phyloP scores from a whole-genome alignment of 1,284 basidiomycete genomes.

The Coniferiporia sulphurascens region DNA sequence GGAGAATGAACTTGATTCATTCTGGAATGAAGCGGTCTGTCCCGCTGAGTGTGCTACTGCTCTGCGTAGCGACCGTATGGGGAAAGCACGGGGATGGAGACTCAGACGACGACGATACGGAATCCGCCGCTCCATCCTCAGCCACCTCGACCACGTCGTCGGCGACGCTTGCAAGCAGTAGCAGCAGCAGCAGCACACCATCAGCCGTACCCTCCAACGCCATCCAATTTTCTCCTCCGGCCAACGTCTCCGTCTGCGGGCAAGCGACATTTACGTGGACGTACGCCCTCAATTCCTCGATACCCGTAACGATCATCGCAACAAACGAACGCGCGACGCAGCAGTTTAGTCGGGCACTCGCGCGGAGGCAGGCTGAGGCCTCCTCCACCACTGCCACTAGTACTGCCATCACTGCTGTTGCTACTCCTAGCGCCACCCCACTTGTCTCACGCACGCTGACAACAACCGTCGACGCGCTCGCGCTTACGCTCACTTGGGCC shows the following conservation, averaged over 20 bases:
- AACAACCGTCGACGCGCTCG: conserved; percentile 21
- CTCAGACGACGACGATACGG: background rate
- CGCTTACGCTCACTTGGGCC: conserved; percentile 21
- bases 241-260: conserved; percentile 24
- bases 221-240: conserved; percentile 23
- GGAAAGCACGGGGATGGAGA: background rate
- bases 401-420: no score
- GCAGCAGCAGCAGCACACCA: background rate
- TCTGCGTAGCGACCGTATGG: background rate
- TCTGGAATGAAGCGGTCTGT: background rate
- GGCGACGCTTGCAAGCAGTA: background rate
- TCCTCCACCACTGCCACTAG: no score
- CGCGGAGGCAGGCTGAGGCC: background rate
- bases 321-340: conserved; percentile 21
- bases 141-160: background rate
- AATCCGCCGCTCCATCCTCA: background rate
- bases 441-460: conserved; percentile 22
- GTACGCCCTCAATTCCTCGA: conserved; percentile 3
- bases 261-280: conserved; percentile 23
- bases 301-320: conserved; percentile 24
- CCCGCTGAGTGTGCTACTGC: background rate
- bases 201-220: background rate
- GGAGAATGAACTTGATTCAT: no score
- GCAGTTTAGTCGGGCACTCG: background rate
- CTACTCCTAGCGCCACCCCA: background rate